Conservation (phyloP, 2,329 filamentous ascomycete species). For the Cladosporium sp. region DNA sequence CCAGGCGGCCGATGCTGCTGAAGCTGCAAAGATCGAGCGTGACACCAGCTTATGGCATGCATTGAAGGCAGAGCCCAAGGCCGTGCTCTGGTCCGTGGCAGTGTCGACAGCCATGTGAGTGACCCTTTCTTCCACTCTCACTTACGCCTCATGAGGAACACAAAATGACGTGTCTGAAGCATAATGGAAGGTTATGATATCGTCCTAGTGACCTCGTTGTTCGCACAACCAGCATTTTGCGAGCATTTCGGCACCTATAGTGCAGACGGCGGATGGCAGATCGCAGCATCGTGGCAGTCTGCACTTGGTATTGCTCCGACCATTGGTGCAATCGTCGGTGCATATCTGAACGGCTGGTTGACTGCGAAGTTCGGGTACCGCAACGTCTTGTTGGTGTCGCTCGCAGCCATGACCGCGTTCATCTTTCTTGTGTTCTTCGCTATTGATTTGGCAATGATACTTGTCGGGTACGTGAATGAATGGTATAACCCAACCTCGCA, state of each 20-base stretch:
- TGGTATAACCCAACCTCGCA: too few species aligned
- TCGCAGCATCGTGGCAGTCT: conserved; percentile 38
- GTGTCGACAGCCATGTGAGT: conserved; percentile 25
- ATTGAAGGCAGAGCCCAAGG: conserved; percentile 45
- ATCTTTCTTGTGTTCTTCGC: conserved; percentile 59
- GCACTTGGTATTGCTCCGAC: conserved; percentile 51
- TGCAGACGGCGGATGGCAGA: conserved; percentile 34
- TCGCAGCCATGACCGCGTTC: conserved; percentile 36
- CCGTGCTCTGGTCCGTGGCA: conserved; percentile 56
- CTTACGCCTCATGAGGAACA: conserved; percentile 39
- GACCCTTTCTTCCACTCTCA: neutral
- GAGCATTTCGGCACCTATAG: conserved; percentile 53
- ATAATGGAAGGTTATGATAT: conserved; percentile 64
- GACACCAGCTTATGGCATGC: conserved; percentile 31
- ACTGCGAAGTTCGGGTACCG: conserved; percentile 20
- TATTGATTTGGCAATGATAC: conserved; percentile 41
- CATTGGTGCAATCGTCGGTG: conserved; percentile 56
- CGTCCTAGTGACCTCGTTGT: conserved; percentile 7
- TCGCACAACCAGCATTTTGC: conserved; percentile 45
- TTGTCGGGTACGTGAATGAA: conserved; percentile 46
- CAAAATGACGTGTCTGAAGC: neutral
- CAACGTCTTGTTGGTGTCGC: conserved; percentile 19
- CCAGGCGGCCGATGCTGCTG: conserved; percentile 41
- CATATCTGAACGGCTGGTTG: conserved; percentile 17
- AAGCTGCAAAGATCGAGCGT: conserved; percentile 18